phyloP scores from a whole-genome alignment of 306 rosid species.

The Ochetophila trinervis region DNA sequence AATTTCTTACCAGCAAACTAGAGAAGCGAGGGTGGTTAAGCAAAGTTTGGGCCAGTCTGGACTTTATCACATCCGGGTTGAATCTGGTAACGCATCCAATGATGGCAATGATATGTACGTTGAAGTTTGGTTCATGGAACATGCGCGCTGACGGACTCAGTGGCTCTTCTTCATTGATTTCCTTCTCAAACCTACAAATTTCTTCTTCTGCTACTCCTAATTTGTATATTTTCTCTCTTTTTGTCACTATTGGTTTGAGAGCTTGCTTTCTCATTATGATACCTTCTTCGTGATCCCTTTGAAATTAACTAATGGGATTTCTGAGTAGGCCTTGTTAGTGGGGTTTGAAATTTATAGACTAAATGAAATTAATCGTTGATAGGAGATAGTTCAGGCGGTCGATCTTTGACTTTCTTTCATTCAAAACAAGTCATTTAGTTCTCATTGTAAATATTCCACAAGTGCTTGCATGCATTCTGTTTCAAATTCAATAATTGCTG shows the following conservation, averaged over 20 bases:
- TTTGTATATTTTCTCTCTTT: background rate
- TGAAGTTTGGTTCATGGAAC: slow-evolving; percentile 38
- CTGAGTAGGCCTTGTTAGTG: too few species aligned
- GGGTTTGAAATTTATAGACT: too few species aligned
- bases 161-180: slow-evolving; percentile 25
- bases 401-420: too few species aligned
- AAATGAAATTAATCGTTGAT: too few species aligned
- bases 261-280: slow-evolving; percentile 19
- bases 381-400: too few species aligned
- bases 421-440: too few species aligned
- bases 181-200: background rate
- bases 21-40: slow-evolving; percentile 42
- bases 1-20: slow-evolving; percentile 28
- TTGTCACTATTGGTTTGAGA: slow-evolving; percentile 28
- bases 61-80: slow-evolving; percentile 5
- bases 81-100: slow-evolving; percentile 26
- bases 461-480: too few species aligned
- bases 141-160: slow-evolving; percentile 32
- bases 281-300: slow-evolving; percentile 19
- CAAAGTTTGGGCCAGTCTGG: slow-evolving; percentile 28
- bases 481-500: too few species aligned
- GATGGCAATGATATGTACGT: slow-evolving; percentile 32
- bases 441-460: too few species aligned
- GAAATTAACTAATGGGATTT: too few species aligned
- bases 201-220: background rate